These are phyloP conservation scores for Neofusicoccum cordaticola DNA, from an alignment of 2,329 filamentous ascomycete species.

Conservation along the genomic window DNA sequence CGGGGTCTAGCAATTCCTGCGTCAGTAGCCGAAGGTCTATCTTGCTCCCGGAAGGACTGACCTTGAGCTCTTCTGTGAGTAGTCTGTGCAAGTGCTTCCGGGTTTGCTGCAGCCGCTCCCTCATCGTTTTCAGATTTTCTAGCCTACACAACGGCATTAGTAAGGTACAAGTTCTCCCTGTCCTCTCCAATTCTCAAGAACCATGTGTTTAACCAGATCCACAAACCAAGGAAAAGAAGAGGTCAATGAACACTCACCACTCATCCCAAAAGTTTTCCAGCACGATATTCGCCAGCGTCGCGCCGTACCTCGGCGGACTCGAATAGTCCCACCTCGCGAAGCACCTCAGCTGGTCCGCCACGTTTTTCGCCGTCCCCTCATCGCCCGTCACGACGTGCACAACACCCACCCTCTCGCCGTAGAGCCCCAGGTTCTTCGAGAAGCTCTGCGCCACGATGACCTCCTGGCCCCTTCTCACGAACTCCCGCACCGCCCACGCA, in stretches of 20 bases:
- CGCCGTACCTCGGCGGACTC: constrained; percentile 29
- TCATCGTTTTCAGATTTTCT: constrained; percentile 20
- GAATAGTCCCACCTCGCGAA: constrained; percentile 31
- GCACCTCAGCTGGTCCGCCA: constrained; percentile 28
- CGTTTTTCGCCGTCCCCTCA: constrained; percentile 21
- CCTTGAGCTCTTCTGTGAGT: constrained; percentile 20
- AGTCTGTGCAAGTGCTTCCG: constrained; percentile 18
- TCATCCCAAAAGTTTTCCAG: constrained; percentile 19
- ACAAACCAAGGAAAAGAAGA: neutral
- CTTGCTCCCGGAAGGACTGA: neutral
- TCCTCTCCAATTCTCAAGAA: too few relatives aligned
- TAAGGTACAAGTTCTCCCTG: too few relatives aligned
- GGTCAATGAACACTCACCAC: constrained; percentile 15
- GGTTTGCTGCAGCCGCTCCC: constrained; percentile 20
- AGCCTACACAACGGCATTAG: neutral
- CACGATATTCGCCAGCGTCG: constrained; percentile 26
- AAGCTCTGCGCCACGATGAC: constrained; percentile 38
- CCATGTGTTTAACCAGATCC: neutral
- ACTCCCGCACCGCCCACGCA: constrained; percentile 29
- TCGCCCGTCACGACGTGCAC: constrained; percentile 26
- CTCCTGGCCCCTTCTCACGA: constrained; percentile 28
- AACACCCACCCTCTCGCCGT: constrained; percentile 37
- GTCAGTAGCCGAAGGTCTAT: neutral
- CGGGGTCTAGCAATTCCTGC: constrained; percentile 18
- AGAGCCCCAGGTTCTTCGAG: constrained; percentile 41